Conservation (phyloP, 306 rosid species). For the Lathyrus tuberosus region DNA sequence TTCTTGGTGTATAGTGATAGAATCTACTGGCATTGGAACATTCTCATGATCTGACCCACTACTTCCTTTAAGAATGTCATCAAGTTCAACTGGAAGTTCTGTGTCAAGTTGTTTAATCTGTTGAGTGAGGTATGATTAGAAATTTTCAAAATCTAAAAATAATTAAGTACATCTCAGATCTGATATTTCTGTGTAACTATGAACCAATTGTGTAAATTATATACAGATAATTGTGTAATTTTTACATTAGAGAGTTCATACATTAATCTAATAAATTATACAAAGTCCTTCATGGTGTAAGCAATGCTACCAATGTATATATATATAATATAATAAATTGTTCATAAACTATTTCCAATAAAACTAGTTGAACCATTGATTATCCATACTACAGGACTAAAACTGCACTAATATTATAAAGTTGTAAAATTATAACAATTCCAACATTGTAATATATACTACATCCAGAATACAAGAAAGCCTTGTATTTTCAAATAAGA, state of each 20-base stretch:
- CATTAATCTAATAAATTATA: constrained; percentile 23
- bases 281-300: constrained; percentile 2
- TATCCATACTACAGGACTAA: too few species aligned
- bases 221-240: constrained; percentile 6
- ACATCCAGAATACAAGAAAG: too few species aligned
- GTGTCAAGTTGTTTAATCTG: too few species aligned
- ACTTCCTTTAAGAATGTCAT: constrained; percentile 54
- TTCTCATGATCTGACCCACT: constrained; percentile 34
- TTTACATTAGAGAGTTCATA: constrained; percentile 23
- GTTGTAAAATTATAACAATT: too few species aligned
- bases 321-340: constrained; percentile 9
- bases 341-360: too few species aligned
- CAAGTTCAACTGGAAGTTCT: constrained; percentile 60
- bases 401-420: too few species aligned
- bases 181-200: constrained; percentile 17
- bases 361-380: too few species aligned
- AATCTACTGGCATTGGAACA: constrained; percentile 19
- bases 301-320: constrained; percentile 16
- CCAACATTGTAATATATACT: too few species aligned
- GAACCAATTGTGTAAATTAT: constrained; percentile 30
- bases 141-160: constrained; percentile 33
- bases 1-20: constrained; percentile 28
- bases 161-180: constrained; percentile 21
- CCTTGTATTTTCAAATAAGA: too few species aligned
- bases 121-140: too few species aligned